Conservation (phyloP, 2,329 filamentous ascomycete species). For the Trichoderma hamatum region DNA sequence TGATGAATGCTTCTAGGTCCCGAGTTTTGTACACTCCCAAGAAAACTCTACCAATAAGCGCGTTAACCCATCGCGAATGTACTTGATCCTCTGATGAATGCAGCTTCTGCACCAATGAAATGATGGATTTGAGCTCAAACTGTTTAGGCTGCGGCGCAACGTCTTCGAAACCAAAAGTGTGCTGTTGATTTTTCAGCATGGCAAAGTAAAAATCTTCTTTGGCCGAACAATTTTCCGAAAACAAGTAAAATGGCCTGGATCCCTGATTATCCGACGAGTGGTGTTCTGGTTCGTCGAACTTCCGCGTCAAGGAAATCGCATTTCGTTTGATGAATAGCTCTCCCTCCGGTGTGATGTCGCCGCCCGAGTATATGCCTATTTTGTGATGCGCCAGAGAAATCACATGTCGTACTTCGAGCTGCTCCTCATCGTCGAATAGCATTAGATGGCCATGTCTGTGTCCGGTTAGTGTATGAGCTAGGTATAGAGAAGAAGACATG, state of each 20-base stretch:
- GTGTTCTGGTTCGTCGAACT: constrained; percentile 56
- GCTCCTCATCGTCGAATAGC: constrained; percentile 94
- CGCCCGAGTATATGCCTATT: constrained; percentile 82
- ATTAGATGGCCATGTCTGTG: constrained; percentile 90
- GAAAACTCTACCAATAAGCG: constrained; percentile 84
- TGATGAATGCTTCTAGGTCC: constrained; percentile 77
- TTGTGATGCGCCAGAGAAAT: constrained; percentile 88
- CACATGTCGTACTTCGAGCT: constrained; percentile 94
- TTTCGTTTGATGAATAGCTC: constrained; percentile 96
- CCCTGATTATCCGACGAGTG: constrained; percentile 57
- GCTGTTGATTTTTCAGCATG: constrained; percentile 80
- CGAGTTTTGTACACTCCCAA: constrained; percentile 83
- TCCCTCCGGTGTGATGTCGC: constrained; percentile 77
- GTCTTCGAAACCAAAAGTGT: constrained; percentile 59
- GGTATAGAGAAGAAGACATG: neutral
- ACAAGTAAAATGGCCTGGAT: constrained; percentile 88
- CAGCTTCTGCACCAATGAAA: constrained; percentile 83
- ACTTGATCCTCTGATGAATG: constrained; percentile 91
- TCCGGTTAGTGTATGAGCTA: neutral
- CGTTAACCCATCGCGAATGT: constrained; percentile 93
- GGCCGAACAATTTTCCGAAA: constrained; percentile 91
- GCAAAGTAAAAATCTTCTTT: constrained; percentile 99
- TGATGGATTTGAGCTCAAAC: constrained; percentile 84
- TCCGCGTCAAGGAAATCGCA: constrained; percentile 78
- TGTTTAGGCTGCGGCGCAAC: constrained; percentile 66